These are phyloP conservation scores for Penicillium daleae DNA, from an alignment of 495 filamentous ascomycete species.

Conservation along the genomic window DNA sequence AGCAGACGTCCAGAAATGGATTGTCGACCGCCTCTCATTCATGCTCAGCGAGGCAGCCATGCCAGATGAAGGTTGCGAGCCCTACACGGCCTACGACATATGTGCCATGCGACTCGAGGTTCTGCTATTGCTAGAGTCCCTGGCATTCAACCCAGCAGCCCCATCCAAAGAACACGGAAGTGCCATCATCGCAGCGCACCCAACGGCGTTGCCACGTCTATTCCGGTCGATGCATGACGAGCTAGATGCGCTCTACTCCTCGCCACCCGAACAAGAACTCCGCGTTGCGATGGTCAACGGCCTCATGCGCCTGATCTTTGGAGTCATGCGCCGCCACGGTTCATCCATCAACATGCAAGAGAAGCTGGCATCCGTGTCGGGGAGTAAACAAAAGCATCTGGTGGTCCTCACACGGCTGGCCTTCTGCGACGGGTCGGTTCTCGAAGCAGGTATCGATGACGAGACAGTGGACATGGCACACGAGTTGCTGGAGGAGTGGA, in stretches of 20 bases:
- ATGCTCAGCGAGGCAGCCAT: conserved; percentile 62
- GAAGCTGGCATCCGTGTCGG: conserved; percentile 59
- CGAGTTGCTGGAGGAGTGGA: conserved; percentile 62
- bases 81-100: conserved; percentile 54
- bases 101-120: conserved; percentile 60
- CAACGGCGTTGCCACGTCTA: conserved; percentile 58
- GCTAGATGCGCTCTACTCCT: conserved; percentile 63
- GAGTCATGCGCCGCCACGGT: conserved; percentile 55
- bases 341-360: conserved; percentile 55
- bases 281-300: conserved; percentile 59
- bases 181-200: conserved; percentile 56
- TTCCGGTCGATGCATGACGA: conserved; percentile 66
- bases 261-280: conserved; percentile 43
- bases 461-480: conserved; percentile 69
- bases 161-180: conserved; percentile 53
- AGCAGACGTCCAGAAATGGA: conserved; percentile 56
- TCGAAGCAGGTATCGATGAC: conserved; percentile 69
- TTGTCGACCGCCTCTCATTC: conserved; percentile 62
- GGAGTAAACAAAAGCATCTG: conserved; percentile 67
- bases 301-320: conserved; percentile 63
- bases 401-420: conserved; percentile 68
- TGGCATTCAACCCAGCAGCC: conserved; percentile 47
- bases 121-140: conserved; percentile 55
- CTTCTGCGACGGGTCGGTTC: conserved; percentile 62
- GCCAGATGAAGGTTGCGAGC: conserved; percentile 49